Evolutionary conservation across 169 alveolate species (phyloP).

Genomic region (Plasmodium coatneyi): DNA sequence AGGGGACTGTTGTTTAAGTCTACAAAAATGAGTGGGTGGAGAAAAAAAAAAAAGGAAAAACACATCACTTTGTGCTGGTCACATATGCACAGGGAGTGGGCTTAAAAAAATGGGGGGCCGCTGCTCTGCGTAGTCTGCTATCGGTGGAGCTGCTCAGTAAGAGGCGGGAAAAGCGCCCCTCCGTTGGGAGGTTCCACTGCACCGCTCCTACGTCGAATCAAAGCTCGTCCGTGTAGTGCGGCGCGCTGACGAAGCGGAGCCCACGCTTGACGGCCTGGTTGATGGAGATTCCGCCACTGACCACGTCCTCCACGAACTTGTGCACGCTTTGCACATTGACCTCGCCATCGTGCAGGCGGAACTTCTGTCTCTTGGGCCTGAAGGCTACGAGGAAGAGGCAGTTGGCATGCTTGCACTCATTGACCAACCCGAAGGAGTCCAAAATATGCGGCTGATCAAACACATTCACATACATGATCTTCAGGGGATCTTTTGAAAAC

Average conservation of each 20-base stretch:
- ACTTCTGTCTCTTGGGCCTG: slow-evolving; percentile 68
- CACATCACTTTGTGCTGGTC: background rate
- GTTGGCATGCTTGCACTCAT: slow-evolving; percentile 18
- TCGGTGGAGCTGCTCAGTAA: no score
- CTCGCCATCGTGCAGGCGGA: slow-evolving; percentile 44
- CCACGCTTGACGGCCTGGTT: slow-evolving; percentile 19
- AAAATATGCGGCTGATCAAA: slow-evolving; percentile 52
- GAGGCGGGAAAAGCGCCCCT: no score
- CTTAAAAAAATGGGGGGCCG: background rate
- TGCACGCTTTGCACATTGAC: slow-evolving; percentile 25
- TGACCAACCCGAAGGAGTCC: slow-evolving; percentile 58
- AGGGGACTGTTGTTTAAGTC: background rate
- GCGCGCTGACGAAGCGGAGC: slow-evolving; percentile 1
- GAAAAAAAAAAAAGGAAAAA: background rate
- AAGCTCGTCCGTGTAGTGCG: slow-evolving; percentile 31
- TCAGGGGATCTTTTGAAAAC: slow-evolving; percentile 82
- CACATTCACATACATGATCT: slow-evolving; percentile 78
- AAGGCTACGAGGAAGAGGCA: slow-evolving; percentile 55
- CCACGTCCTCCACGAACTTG: slow-evolving; percentile 65
- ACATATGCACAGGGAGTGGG: background rate
- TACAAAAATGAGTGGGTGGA: background rate
- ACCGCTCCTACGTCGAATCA: background rate
- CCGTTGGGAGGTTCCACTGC: no score
- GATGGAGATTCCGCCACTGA: slow-evolving; percentile 56
- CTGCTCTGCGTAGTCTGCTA: no score